Evolutionary conservation across 164 flowering plant species (phyloP).

Genomic region (Macadamia integrifolia): DNA sequence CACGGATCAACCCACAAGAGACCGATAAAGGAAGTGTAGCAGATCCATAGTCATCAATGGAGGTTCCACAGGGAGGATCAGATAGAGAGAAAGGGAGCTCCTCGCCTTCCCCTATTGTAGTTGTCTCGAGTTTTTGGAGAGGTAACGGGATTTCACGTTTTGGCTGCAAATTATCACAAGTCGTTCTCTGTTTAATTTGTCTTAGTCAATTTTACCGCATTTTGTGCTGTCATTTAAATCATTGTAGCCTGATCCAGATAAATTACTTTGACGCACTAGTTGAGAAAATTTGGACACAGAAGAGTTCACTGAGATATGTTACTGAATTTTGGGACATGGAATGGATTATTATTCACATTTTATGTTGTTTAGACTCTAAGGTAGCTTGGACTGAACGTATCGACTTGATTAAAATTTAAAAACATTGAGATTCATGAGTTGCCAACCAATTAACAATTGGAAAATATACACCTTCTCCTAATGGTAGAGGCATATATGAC

Average conservation of each 20-base stretch:
- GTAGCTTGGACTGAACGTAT: too few relatives aligned
- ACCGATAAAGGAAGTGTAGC: not conserved
- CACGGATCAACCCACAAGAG: not conserved
- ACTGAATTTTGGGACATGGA: too few relatives aligned
- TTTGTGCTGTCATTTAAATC: not conserved
- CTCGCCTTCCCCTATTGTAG: constrained; percentile 57
- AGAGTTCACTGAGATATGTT: not conserved
- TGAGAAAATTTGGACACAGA: not conserved
- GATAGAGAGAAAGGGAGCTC: constrained; percentile 61
- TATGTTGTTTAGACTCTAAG: too few relatives aligned
- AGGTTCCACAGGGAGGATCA: constrained; percentile 50
- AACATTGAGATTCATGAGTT: too few relatives aligned
- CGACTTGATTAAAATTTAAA: too few relatives aligned
- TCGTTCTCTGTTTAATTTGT: not conserved
- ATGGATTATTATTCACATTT: too few relatives aligned
- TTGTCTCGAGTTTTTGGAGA: constrained; percentile 84
- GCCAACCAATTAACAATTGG: too few relatives aligned
- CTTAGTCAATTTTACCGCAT: not conserved
- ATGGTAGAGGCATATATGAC: too few relatives aligned
- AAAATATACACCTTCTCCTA: too few relatives aligned
- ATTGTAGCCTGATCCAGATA: constrained; percentile 1
- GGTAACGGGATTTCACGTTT: constrained; percentile 29
- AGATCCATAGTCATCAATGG: constrained; percentile 41
- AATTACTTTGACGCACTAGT: not conserved
- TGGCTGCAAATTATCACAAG: not conserved